phyloP scores from a whole-genome alignment of 768 basidiomycete genomes.

The Chalciporus chontae region DNA sequence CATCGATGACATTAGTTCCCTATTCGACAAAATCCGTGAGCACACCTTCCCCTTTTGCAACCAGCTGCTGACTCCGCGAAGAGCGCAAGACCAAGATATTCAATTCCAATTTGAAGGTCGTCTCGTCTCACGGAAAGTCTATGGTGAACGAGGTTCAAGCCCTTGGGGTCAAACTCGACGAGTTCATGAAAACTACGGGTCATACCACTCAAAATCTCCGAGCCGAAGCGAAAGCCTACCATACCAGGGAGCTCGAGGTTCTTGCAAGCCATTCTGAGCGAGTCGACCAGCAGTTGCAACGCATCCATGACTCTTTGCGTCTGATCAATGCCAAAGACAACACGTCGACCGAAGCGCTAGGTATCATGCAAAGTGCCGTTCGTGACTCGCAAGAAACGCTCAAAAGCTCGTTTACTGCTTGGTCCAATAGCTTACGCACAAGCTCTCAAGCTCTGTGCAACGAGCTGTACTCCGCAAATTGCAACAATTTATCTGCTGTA shows the following conservation, averaged over 20 bases:
- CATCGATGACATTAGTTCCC: conserved; percentile 60
- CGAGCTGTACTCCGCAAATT: conserved; percentile 42
- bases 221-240: conserved; percentile 53
- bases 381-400: conserved; percentile 53
- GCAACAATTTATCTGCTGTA: conserved; percentile 45
- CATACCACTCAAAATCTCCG: conserved; percentile 54
- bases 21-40: conserved; percentile 85
- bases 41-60: conserved; percentile 1
- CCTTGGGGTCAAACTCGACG: conserved; percentile 56
- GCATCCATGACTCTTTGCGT: conserved; percentile 48
- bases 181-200: conserved; percentile 55
- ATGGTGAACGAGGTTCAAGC: conserved; percentile 51
- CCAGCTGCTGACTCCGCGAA: conserved; percentile 29
- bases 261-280: conserved; percentile 47
- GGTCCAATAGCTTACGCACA: conserved; percentile 51
- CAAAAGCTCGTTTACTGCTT: conserved; percentile 48
- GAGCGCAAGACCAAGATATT: conserved; percentile 72
- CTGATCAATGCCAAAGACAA: conserved; percentile 56
- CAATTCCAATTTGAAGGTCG: conserved; percentile 60
- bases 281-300: conserved; percentile 56
- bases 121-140: conserved; percentile 56
- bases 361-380: conserved; percentile 44
- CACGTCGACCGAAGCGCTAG: conserved; percentile 50
- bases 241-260: conserved; percentile 52
- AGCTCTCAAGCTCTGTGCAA: conserved; percentile 46